Evolutionary conservation across 805 yeast species (phyloP).

Genomic region (Martiniozyma abietophila): DNA sequence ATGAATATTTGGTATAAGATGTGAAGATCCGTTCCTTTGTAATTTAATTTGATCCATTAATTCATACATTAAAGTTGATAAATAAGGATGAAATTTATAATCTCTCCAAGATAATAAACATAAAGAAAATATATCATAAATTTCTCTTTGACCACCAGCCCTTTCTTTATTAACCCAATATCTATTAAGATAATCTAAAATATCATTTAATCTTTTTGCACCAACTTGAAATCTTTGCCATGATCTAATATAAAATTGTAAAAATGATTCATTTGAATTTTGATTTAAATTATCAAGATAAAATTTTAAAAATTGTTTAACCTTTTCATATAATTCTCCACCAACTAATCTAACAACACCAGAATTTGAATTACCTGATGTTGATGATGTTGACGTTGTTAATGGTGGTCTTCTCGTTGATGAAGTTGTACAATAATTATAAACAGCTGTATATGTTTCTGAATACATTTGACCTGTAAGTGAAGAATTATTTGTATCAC

Average conservation of each 20-base stretch:
- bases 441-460: constrained; percentile 86
- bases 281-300: constrained; percentile 47
- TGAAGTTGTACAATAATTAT: constrained; percentile 83
- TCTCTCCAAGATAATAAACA: constrained; percentile 84
- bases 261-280: constrained; percentile 54
- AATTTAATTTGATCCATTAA: constrained; percentile 65
- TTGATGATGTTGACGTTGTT: constrained; percentile 3
- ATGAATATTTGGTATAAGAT: constrained; percentile 56
- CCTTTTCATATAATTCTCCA: constrained; percentile 72
- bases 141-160: constrained; percentile 82
- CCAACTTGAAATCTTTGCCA: constrained; percentile 91
- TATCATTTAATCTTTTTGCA: constrained; percentile 84
- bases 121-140: constrained; percentile 85
- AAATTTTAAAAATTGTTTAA: constrained; percentile 53
- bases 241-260: constrained; percentile 74
- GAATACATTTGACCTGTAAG: constrained; percentile 69
- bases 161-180: constrained; percentile 97
- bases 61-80: constrained; percentile 52
- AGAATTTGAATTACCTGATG: constrained; percentile 15
- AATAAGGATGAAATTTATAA: constrained; percentile 63
- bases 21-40: constrained; percentile 72
- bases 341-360: constrained; percentile 53
- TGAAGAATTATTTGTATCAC: constrained; percentile 53
- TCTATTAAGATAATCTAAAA: constrained; percentile 90
- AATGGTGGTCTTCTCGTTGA: constrained; percentile 41